A percentile compares a stretch with the other conserved stretches of the same genome.
Conservation (phyloP, 1,284 basidiomycete species). For the Hymenochaete sp. region DNA sequence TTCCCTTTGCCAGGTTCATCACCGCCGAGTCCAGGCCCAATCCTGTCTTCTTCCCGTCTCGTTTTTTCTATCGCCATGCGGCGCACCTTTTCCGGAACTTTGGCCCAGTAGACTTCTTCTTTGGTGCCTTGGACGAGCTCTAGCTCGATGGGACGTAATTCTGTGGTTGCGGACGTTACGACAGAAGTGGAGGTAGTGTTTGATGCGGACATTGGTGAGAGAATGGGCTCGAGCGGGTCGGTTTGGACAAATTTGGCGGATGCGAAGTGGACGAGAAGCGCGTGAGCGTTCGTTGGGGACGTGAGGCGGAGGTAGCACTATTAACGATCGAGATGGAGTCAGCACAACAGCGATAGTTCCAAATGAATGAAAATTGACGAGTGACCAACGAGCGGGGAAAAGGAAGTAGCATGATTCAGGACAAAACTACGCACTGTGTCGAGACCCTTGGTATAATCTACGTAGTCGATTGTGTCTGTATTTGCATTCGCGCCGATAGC, state of each 20-base stretch:
- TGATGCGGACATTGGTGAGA: background rate
- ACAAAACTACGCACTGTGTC: slow-evolving; percentile 42
- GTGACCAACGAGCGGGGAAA: too few species aligned
- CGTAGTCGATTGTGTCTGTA: slow-evolving; percentile 49
- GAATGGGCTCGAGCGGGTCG: background rate
- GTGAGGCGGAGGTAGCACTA: slow-evolving; percentile 70
- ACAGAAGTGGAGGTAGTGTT: background rate
- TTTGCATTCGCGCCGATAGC: slow-evolving; percentile 30
- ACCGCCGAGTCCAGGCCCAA: too few species aligned
- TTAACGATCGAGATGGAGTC: background rate
- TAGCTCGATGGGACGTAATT: slow-evolving; percentile 35
- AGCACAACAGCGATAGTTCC: background rate
- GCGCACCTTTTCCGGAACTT: slow-evolving; percentile 68
- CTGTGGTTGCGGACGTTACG: background rate
- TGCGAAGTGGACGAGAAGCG: slow-evolving; percentile 41
- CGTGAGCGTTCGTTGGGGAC: slow-evolving; percentile 37
- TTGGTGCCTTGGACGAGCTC: slow-evolving; percentile 53
- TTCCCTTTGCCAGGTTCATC: too few species aligned
- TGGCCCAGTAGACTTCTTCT: slow-evolving; percentile 70
- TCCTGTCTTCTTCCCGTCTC: too few species aligned
- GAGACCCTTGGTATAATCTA: slow-evolving; percentile 72
- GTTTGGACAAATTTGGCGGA: too few species aligned
- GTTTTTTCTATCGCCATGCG: too few species aligned
- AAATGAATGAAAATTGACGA: too few species aligned
- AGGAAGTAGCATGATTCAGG: background rate